Evolutionary conservation across 1,284 basidiomycete genomes (phyloP).

Genomic region (Schizophyllum amplum): DNA sequence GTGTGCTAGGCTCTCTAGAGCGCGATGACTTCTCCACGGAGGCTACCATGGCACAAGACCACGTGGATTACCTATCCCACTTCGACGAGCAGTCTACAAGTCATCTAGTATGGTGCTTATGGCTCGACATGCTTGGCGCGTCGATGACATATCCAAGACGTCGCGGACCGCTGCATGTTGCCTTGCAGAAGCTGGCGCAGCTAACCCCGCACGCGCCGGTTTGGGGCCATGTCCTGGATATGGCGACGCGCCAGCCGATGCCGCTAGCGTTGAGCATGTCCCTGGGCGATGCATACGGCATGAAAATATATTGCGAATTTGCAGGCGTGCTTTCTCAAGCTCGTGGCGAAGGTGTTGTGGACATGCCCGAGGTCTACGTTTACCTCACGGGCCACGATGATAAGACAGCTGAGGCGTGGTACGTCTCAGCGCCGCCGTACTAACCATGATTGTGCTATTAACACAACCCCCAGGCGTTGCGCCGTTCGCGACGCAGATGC

Average conservation of each 20-base stretch:
- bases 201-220: too few relatives aligned
- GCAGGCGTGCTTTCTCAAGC: neutral
- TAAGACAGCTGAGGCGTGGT: neutral
- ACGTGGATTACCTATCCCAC: neutral
- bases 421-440: neutral
- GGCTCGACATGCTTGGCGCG: too few relatives aligned
- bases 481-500: neutral
- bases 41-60: neutral
- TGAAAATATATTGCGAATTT: neutral
- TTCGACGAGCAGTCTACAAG: too few relatives aligned
- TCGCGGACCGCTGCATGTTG: too few relatives aligned
- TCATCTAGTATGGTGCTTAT: too few relatives aligned
- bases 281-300: neutral
- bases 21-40: neutral
- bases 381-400: neutral
- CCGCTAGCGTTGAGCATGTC: neutral
- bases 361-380: neutral
- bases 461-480: neutral
- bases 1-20: neutral
- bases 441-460: neutral
- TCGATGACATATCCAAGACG: too few relatives aligned
- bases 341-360: neutral
- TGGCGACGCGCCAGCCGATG: neutral
- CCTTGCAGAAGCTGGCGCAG: too few relatives aligned
- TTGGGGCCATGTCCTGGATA: neutral